Conservation (phyloP, 306 rosid genomes). For the Cucumis hystrix region DNA sequence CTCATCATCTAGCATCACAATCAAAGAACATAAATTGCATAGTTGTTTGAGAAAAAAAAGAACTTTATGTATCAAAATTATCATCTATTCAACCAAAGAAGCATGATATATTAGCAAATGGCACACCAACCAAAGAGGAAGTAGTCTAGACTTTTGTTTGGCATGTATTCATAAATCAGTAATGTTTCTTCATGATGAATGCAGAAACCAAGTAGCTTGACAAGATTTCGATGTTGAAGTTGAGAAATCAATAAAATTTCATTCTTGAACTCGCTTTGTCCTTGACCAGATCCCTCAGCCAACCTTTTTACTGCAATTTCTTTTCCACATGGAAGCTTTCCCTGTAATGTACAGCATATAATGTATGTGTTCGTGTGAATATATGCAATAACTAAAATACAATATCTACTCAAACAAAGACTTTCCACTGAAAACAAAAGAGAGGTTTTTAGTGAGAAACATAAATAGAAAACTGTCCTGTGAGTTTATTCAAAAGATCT, state of each 20-base stretch:
- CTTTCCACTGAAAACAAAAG: too few species aligned
- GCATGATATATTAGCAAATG: neutral
- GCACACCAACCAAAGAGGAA: slow-evolving; percentile 25
- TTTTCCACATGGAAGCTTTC: slow-evolving; percentile 14
- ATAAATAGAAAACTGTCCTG: too few species aligned
- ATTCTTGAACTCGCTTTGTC: slow-evolving; percentile 21
- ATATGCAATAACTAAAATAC: too few species aligned
- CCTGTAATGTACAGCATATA: slow-evolving; percentile 5
- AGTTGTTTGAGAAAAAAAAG: neutral
- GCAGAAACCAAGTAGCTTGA: slow-evolving; percentile 24
- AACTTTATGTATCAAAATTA: too few species aligned
- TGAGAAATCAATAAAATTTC: slow-evolving; percentile 20
- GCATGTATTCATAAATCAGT: slow-evolving; percentile 28
- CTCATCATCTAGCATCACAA: slow-evolving; percentile 18
- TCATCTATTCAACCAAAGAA: too few species aligned
- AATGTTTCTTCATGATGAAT: slow-evolving; percentile 21
- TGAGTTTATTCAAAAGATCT: neutral
- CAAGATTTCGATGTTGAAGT: slow-evolving; percentile 31
- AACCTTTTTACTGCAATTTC: slow-evolving; percentile 26
- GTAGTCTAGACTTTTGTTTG: slow-evolving; percentile 27
- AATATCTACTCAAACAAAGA: too few species aligned
- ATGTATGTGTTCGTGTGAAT: too few species aligned
- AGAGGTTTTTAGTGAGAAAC: neutral
- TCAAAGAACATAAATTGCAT: neutral
- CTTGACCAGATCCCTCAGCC: slow-evolving; percentile 24